Base-by-base conservation (phyloP, 2,329 filamentous ascomycete genomes). In the Chalara sp. region DNA sequence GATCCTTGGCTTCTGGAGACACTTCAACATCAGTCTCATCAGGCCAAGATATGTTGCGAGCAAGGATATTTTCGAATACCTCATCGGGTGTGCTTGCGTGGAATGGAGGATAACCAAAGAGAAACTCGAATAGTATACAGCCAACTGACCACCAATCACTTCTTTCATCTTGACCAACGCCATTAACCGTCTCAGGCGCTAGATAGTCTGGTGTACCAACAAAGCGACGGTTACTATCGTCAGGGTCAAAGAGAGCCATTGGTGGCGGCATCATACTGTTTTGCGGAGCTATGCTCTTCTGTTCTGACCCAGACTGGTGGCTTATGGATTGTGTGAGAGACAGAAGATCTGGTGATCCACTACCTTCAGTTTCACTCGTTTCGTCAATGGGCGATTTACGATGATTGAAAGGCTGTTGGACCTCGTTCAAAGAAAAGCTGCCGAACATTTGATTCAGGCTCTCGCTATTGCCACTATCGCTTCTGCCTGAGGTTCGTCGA, bases 91-190 rank as follows among this genome's bases (percentile, higher is more conserved):
- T 90, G 21, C 78, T 75, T 1, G 89, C 93, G 66, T 97, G 90
- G 68, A 99, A 99, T 0, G 93, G 93, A 1, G 93, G 93, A 52
- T 89, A 86, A 1, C 93, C 93, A 63, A 89, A 97, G 2, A 99
- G 73, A 58, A 96, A 96, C 63, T 99, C 93, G 62, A 96, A 99
- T 68, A 97, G 74, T 60, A 99, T 97, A 67, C 95, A 99, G 1
- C 93, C 93, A n/a, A 99, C 78, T 28, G 93, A 97, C 93, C 93
- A 99, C 93, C 93, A 99, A 81, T 99, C 93, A 65, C 93, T 97
- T 59, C 92, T 93, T 68, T 97, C 92, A 63, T 99, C 93, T 68
- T 99, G 93, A 1, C 92, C 90, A 58, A 90, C 84, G 46, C 95
- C 93, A 58, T 89, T 91, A 64, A 99, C 95, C 0, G 95, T 99